Evolutionary conservation across 352 stramenopile species (phyloP), one percentile per base, ranked within the genome.

Genomic region (Pythium periplocum): DNA sequence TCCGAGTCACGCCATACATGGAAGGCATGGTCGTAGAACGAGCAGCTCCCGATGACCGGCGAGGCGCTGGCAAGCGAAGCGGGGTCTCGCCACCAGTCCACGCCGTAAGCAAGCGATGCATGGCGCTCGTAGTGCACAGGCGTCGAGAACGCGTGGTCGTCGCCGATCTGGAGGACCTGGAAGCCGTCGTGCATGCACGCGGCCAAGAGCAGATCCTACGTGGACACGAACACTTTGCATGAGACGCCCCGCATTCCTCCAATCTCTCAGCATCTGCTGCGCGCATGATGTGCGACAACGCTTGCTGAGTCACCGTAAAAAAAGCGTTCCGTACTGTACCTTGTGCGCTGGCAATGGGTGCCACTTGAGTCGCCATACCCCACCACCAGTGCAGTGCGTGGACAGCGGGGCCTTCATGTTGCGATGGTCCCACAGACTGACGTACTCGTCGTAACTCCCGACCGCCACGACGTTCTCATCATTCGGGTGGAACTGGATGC

Each of bases 141-240:
- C 26, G 60, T 61, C 37, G 36, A 30, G 39, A 86, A 45, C 39
- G 49, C 49, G 12, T 48, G 33, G 30, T 34, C 40, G 3, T 34
- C 32, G 2, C 31, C 35, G 10, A 69, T 51, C 41, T 66, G 55
- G 52, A 92, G 65, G 35, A 94, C 67, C 35, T 92, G 83, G 46
- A 94, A 94, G n/a, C 82, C 79, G 50, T 90, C 87, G 62, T 94
- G 81, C 83, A 94, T 94, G 53, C 83, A 94, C 1, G 83, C 83
- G 2, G 83, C 78, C 38, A 94, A 61, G 37, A 94, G 59, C 31
- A 83, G 62, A 31, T 88, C 69, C 80, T 93, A 48, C 31, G 49
- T 6, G 34, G 36, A 6, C 17, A 26, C 17, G 17, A 26, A 26
- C 17, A 26, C 17, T 26, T 26, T 26, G 17, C 17, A 26, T 26